phyloP scores from a whole-genome alignment of 192 early-diverging fungal species.

The Glomus cerebriforme region DNA sequence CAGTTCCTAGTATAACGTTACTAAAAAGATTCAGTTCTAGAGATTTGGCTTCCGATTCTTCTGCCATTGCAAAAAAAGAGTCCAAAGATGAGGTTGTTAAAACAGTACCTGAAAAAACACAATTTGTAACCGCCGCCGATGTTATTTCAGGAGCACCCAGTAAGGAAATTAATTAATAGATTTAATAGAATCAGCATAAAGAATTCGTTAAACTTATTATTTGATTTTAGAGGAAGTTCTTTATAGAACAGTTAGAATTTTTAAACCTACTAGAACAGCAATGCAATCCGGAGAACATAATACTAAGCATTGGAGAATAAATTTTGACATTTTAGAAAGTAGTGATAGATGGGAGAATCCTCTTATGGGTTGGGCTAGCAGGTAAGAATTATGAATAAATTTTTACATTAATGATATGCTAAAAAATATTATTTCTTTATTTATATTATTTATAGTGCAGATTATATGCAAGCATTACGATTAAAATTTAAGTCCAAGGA shows the following conservation, averaged over 20 bases:
- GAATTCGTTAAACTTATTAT: not conserved
- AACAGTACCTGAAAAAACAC: not conserved
- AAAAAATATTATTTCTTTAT: not conserved
- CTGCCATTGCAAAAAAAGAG: not conserved
- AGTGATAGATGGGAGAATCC: slow-evolving; percentile 91
- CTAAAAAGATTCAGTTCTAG: not conserved
- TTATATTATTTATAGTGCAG: slow-evolving; percentile 56
- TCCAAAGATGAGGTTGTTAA: not conserved
- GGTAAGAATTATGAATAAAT: slow-evolving; percentile 45
- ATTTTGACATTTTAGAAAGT: slow-evolving; percentile 81
- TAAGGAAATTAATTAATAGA: not conserved
- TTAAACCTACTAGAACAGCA: slow-evolving; percentile 76
- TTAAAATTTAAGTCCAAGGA: slow-evolving; percentile 87
- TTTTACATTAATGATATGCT: not conserved
- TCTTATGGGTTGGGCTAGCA: slow-evolving; percentile 91
- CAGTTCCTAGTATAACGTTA: not conserved
- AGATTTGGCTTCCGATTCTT: not conserved
- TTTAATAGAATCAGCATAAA: not conserved
- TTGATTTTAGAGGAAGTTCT: slow-evolving; percentile 52
- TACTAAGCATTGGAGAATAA: slow-evolving; percentile 82
- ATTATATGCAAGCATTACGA: slow-evolving; percentile 77
- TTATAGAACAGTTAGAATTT: slow-evolving; percentile 84
- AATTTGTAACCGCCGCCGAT: slow-evolving; percentile 1
- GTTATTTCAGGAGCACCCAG: slow-evolving; percentile 22
- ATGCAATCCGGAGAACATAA: slow-evolving; percentile 83